These are phyloP conservation scores for Butyriboletus appendiculatus DNA, from an alignment of 1,284 basidiomycete species.

Conservation along the genomic window DNA sequence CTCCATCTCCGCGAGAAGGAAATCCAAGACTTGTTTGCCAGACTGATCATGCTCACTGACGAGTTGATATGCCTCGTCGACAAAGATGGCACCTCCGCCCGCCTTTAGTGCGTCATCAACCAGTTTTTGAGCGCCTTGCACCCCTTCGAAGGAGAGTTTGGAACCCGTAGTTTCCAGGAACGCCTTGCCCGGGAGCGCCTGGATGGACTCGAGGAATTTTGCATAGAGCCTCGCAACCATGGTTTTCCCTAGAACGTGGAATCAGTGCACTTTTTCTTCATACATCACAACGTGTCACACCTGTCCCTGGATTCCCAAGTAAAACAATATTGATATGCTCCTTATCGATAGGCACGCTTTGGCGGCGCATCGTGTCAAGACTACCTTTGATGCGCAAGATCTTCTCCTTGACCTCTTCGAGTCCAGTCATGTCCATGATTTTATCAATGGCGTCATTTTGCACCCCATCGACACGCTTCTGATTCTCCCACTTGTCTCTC, in stretches of 20 bases:
- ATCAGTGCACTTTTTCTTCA: not conserved
- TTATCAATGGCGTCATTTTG: slow-evolving; percentile 48
- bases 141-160: slow-evolving; percentile 55
- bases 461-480: slow-evolving; percentile 49
- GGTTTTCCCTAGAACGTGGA: slow-evolving; percentile 54
- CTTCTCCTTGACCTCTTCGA: slow-evolving; percentile 55
- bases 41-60: slow-evolving; percentile 44
- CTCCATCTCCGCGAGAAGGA: slow-evolving; percentile 70
- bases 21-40: slow-evolving; percentile 61
- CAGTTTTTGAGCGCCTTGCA: slow-evolving; percentile 49
- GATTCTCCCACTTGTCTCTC: slow-evolving; percentile 48
- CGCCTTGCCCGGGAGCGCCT: slow-evolving; percentile 51
- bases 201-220: slow-evolving; percentile 55
- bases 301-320: slow-evolving; percentile 65
- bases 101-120: slow-evolving; percentile 47
- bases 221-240: slow-evolving; percentile 66
- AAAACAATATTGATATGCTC: slow-evolving; percentile 57
- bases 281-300: slow-evolving; percentile 30
- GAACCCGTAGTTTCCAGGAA: slow-evolving; percentile 67
- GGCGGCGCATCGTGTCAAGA: slow-evolving; percentile 49
- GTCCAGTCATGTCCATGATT: slow-evolving; percentile 59
- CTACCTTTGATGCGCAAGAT: slow-evolving; percentile 51
- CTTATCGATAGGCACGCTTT: slow-evolving; percentile 46
- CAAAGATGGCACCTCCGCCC: slow-evolving; percentile 64
- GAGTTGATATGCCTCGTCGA: slow-evolving; percentile 71